Percentiles rank a stretch among this genome's conserved stretches.
These are phyloP conservation scores for Amylostereum areolatum DNA, from an alignment of 1,284 basidiomycete species.

Conservation along the genomic window DNA sequence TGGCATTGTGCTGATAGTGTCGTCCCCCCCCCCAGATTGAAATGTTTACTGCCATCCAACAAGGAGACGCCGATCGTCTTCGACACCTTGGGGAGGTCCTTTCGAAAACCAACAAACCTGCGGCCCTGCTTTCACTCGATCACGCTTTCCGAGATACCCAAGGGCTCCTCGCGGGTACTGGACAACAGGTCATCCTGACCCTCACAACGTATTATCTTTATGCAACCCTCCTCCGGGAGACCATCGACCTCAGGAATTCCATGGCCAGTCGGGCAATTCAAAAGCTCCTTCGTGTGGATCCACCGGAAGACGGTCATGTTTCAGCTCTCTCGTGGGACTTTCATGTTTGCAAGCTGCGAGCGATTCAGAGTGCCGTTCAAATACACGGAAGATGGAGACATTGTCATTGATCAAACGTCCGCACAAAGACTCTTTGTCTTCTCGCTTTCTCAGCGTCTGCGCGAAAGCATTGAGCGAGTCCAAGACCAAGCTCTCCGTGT, in stretches of 20 bases:
- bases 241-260: constrained; percentile 23
- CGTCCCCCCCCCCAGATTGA: constrained; percentile 2
- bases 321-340: constrained; percentile 19
- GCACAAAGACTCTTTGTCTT: no score
- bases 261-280: constrained; percentile 17
- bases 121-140: constrained; percentile 38
- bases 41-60: constrained; percentile 38
- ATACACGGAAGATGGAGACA: no score
- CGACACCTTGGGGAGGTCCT: constrained; percentile 17
- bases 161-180: constrained; percentile 14
- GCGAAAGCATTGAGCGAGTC: not conserved
- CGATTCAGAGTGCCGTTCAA: no score
- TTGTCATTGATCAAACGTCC: no score
- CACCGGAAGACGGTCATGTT: constrained; percentile 21
- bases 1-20: constrained; percentile 16
- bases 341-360: constrained; percentile 9
- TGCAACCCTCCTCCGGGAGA: constrained; percentile 23
- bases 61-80: constrained; percentile 19
- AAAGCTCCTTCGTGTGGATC: constrained; percentile 33
- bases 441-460: not conserved
- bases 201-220: constrained; percentile 33
- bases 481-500: not conserved
- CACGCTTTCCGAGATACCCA: constrained; percentile 26
- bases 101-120: constrained; percentile 16
- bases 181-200: constrained; percentile 19